phyloP scores from a whole-genome alignment of 1,139 yeast genomes.

The Yamadazyma epiphylla region DNA sequence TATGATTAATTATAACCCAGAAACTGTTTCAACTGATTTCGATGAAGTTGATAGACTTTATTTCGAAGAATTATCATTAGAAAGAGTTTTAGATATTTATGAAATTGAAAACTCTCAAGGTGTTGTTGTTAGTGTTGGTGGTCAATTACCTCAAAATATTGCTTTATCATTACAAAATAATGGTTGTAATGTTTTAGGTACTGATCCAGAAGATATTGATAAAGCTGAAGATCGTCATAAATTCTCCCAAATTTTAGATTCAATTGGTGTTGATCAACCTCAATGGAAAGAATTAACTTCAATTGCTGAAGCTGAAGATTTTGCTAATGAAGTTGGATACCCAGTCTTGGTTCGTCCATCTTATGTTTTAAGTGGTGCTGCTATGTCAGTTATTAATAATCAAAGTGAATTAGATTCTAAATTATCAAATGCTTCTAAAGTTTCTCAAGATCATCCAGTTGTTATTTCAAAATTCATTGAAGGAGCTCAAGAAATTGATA shows the following conservation, averaged over 20 bases:
- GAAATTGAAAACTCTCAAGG: conserved; percentile 88
- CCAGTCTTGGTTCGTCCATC: conserved; percentile 98
- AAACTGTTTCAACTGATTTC: conserved; percentile 96
- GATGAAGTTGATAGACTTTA: conserved; percentile 97
- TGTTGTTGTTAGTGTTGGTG: conserved; percentile 95
- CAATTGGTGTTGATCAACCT: conserved; percentile 92
- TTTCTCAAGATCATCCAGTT: conserved; percentile 94
- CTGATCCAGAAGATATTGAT: conserved; percentile 92
- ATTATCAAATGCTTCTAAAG: conserved; percentile 83
- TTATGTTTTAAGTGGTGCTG: conserved; percentile 96
- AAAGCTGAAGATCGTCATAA: conserved; percentile 98
- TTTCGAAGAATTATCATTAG: conserved; percentile 91
- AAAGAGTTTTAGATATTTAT: conserved; percentile 95
- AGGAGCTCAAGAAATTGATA: conserved; percentile 95
- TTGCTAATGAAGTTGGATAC: conserved; percentile 84
- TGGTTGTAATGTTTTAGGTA: conserved; percentile 88
- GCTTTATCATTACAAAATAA: conserved; percentile 79
- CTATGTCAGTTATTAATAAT: conserved; percentile 88
- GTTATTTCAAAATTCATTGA: conserved; percentile 93
- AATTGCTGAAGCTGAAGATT: conserved; percentile 75
- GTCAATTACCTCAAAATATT: conserved; percentile 96
- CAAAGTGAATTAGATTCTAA: conserved; percentile 76
- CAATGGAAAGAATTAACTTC: conserved; percentile 95
- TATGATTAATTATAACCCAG: conserved; percentile 97
- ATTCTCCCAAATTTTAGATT: conserved; percentile 89